Base-by-base conservation (phyloP, 2,329 filamentous ascomycete genomes). In the Boeremia exigua region DNA sequence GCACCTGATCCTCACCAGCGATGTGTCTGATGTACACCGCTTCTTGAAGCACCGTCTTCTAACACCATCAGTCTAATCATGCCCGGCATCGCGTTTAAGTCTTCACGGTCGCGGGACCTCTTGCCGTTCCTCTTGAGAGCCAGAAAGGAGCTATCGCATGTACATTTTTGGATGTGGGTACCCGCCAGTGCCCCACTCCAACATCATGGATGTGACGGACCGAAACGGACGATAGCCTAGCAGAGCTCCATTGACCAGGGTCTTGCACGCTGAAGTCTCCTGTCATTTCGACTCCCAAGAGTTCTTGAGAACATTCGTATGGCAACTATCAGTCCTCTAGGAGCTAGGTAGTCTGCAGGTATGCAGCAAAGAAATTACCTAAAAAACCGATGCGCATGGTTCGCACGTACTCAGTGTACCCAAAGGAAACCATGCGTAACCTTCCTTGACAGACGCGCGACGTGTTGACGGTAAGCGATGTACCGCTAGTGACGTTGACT, bases 111-210 rank as follows among this genome's bases (percentile, higher is more conserved):
- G 33, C 37, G 42, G 33, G 11, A 42, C 10, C 17, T 29, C 25
- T 27, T 2, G 11, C n/a, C 10, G 19, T 36, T 25, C 8, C 14
- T 15, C 12, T 38, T 17, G 6, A 19, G 46, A 54, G 44, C 51
- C 51, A 56, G 45, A 28, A 56, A 55, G 42, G 23, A 54, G 62
- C 61, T 60, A 56, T 61, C 58, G 30, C 48, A 61, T 48, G 56
- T 59, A 56, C 48, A 45, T 15, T 10, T 11, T 28, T 34, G 48
- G 37, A 29, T 14, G 23, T 47, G 43, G 37, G 36, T 48, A 30
- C 54, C 48, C 49, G 29, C 50, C 59, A 48, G 44, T 54, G 53
- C 54, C 54, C 58, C 46, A 46, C 52, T 36, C 32, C 40, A 55
- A 54, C 51, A 48, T 54, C 54, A 25, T 49, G 54, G 39, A 57